These are phyloP conservation scores for Cladophialophora carrionii DNA, from an alignment of 2,329 filamentous ascomycete species.

Conservation along the genomic window DNA sequence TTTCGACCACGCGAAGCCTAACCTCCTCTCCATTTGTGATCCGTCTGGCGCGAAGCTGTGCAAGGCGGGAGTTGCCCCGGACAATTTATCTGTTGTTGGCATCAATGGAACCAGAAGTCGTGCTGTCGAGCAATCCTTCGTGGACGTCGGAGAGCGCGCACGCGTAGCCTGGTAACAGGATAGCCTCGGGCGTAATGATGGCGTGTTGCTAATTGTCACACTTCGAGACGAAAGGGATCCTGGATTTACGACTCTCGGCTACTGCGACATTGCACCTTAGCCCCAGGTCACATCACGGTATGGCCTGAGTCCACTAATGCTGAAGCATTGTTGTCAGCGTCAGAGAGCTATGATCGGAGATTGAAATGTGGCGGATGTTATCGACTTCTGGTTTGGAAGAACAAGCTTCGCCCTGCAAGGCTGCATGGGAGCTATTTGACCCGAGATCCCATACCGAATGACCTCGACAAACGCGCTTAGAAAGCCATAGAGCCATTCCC, in stretches of 20 bases:
- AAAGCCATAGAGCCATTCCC: neutral
- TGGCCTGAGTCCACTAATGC: neutral
- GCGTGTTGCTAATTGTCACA: neutral
- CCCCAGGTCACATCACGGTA: neutral
- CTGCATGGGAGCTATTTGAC: neutral
- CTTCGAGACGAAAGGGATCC: neutral
- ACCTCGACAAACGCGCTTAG: neutral
- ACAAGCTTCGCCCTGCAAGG: neutral
- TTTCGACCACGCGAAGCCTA: neutral
- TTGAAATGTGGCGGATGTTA: neutral
- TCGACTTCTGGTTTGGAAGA: conserved; percentile 1
- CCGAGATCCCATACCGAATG: neutral
- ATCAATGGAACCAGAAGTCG: neutral
- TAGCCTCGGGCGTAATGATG: neutral
- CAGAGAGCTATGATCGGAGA: neutral
- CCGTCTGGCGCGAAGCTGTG: neutral
- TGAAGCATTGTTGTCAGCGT: neutral
- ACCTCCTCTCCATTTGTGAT: neutral
- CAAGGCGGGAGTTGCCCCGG: neutral
- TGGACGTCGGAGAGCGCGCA: neutral
- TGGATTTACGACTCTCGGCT: neutral
- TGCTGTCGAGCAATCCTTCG: neutral
- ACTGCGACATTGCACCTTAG: neutral
- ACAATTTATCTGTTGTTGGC: neutral
- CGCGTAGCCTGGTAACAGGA: neutral